Base-by-base conservation (phyloP, 2,329 filamentous ascomycete species). In the Talaromyces pinophilus region DNA sequence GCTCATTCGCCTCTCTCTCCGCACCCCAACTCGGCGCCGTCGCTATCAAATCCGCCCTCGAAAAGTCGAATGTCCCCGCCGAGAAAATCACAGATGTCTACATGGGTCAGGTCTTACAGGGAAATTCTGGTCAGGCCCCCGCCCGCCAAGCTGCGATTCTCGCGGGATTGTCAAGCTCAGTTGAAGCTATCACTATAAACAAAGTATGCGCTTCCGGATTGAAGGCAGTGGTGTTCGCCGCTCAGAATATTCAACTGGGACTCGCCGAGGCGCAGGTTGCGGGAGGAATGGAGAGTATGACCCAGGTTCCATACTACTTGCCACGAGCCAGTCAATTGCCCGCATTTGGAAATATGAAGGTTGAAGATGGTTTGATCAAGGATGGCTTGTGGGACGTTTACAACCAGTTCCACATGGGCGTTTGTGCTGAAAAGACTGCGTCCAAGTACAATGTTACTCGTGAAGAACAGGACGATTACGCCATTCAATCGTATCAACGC, bases 251-350 rank as follows among this genome's bases (percentile, higher is more conserved):
- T 72, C 92, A 97, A 80, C 86, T 99, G 11, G 94, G 95, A 5
- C 85, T 96, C 10, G 87, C 92, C 17, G 92, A 96, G 74, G 93
- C 91, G 0, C 91, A 96, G 77, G 85, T 98, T 7, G 95, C 95
- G 1, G 95, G 95, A 69, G 95, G 95, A 63, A 97, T 99, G 91
- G 95, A 99, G 82, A 97, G 92, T 80, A 99, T 99, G 95, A 92
- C 92, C 5, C 87, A 91, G 46, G 92, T 97, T 4, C 95, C 95
- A 2, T 96, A 96, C 80, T 98, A 97, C 76, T 82, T 96, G 35
- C 88, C 91, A 7, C 88, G 95, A 38, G 88, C 92, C n/a, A 92
- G 88, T 74, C 87, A 90, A 69, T 84, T 95, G 71, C 92, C 93
- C 0, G 83, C 92, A 0, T 97, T 98, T 74, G 95, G 95, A 40